phyloP scores from a whole-genome alignment of 768 basidiomycete genomes.

The Leccinum olivaceopallidum region DNA sequence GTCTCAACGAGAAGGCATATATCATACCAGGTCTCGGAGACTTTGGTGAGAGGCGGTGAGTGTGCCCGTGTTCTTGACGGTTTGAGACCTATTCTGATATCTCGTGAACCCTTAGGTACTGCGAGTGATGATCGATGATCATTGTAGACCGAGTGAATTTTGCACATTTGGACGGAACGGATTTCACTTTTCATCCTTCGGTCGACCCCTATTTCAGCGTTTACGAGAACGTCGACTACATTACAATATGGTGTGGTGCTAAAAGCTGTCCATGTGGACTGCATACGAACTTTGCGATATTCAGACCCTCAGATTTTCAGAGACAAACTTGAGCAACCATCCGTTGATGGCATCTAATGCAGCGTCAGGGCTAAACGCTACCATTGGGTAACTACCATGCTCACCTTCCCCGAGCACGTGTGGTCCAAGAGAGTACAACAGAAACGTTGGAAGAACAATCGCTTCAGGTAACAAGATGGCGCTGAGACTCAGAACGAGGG shows the following conservation, averaged over 20 bases:
- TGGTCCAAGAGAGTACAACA: constrained; percentile 18
- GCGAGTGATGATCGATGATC: constrained; percentile 17
- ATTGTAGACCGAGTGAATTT: background rate
- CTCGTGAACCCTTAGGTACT: constrained; percentile 18
- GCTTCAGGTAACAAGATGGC: constrained; percentile 11
- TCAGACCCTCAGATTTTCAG: constrained; percentile 1
- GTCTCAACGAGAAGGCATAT: constrained; percentile 87
- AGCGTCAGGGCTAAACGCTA: background rate
- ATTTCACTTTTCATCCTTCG: background rate
- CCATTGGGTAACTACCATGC: background rate
- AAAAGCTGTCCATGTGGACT: background rate
- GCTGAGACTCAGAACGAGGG: constrained; percentile 12
- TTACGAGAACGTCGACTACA: background rate
- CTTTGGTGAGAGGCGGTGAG: constrained; percentile 87
- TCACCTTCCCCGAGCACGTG: constrained; percentile 16
- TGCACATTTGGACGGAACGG: no score
- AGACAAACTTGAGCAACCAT: constrained; percentile 12
- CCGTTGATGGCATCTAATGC: constrained; percentile 15
- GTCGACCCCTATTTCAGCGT: background rate
- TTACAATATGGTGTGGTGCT: background rate
- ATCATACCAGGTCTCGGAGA: constrained; percentile 97
- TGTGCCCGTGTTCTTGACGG: background rate
- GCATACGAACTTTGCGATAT: background rate
- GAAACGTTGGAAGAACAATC: constrained; percentile 11
- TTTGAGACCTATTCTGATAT: background rate